These are phyloP conservation scores for Barbatosphaeria neglecta DNA, from an alignment of 495 filamentous ascomycete species.

Conservation along the genomic window DNA sequence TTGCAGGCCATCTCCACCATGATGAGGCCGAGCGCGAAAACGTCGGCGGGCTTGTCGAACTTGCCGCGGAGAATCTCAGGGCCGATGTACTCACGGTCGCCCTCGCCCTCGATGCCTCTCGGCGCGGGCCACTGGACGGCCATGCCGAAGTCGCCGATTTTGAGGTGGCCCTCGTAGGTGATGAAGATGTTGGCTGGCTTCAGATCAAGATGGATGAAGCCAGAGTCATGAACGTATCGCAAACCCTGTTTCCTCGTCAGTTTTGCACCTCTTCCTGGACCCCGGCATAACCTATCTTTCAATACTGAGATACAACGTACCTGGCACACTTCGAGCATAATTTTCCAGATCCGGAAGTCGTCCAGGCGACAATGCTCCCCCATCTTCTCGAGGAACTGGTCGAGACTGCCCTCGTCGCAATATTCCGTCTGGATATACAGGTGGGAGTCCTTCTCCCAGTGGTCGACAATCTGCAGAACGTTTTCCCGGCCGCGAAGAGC, in stretches of 20 bases:
- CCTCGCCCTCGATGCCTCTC: slow-evolving; percentile 72
- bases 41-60: slow-evolving; percentile 81
- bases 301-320: no score
- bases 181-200: slow-evolving; percentile 94
- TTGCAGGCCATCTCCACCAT: slow-evolving; percentile 91
- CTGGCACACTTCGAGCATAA: slow-evolving; percentile 68
- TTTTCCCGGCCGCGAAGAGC: slow-evolving; percentile 65
- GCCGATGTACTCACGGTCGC: slow-evolving; percentile 90
- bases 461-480: slow-evolving; percentile 65
- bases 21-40: slow-evolving; percentile 88
- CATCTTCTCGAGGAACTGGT: slow-evolving; percentile 64
- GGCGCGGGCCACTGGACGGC: slow-evolving; percentile 69
- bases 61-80: slow-evolving; percentile 77
- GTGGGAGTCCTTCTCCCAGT: slow-evolving; percentile 69
- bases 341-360: slow-evolving; percentile 98
- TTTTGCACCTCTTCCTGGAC: neutral
- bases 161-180: slow-evolving; percentile 78
- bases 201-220: slow-evolving; percentile 86
- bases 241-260: slow-evolving; percentile 53
- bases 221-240: slow-evolving; percentile 74
- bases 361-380: slow-evolving; percentile 78
- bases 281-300: slow-evolving; percentile 20
- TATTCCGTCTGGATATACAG: slow-evolving; percentile 97
- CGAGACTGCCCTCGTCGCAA: slow-evolving; percentile 84
- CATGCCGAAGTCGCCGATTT: slow-evolving; percentile 95